Evolutionary conservation across 2,329 filamentous ascomycete species (phyloP), one percentile per base, ranked within the genome.

Genomic region (Phoma sp.): DNA sequence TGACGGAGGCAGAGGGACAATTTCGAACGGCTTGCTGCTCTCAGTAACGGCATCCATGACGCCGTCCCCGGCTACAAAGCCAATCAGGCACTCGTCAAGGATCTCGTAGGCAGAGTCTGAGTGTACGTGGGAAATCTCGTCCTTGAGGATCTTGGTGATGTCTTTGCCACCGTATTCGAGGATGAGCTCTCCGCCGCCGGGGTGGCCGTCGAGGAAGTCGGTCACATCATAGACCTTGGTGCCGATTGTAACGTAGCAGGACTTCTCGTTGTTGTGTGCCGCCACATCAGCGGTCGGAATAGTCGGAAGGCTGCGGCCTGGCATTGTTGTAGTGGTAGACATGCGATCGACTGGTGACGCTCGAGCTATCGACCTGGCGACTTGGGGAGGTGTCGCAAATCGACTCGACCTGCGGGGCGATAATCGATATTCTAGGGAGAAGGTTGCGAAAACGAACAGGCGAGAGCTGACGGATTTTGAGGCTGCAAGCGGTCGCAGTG

Each of bases 31-130:
- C 48, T 77, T 75, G 23, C 73, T 61, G 66, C 79, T 80, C 57
- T 82, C 75, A 40, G 76, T 76, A 8, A 78, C 80, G 24, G 76
- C 74, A 44, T 85, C 79, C 46, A 82, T 74, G 4, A 83, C 73
- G 58, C 85, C 82, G 33, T 87, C 82, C 2, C 83, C 83, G 4
- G 83, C 82, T 30, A 97, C 79, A 68, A 96, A 96, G 13, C 91
- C 95, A 56, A 98, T 82, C 13, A 93, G 82, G 40, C 86, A 89
- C 36, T 98, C 95, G 40, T 96, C 90, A 24, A 99, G 82, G 11
- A 98, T 89, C 67, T 98, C 93, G 76, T 97, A 99, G n/a, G 95
- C 95, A 2, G 92, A 83, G 58, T 98, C 93, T 42, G 89, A 91
- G 75, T 99, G 95, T 38, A 81, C 78, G 71, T 99, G 95, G 30